Base-by-base conservation (phyloP, 106 monocot genomes). In the Allium sativum region DNA sequence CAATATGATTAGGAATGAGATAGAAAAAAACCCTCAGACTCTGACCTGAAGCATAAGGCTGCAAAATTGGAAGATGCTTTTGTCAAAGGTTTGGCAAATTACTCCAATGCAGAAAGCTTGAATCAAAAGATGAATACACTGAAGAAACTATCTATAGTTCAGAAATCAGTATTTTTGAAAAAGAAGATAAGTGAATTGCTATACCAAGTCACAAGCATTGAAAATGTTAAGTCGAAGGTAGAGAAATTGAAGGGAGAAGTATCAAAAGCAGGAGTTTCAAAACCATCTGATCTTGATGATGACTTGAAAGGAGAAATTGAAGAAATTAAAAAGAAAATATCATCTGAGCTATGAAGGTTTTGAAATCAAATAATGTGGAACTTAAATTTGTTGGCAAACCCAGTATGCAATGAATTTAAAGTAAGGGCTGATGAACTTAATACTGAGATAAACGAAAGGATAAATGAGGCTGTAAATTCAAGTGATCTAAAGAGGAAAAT, bases 181-280 rank as follows among this genome's bases (percentile, higher is more conserved):
- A n/a, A n/a, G n/a, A n/a, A n/a, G n/a, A n/a, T 65, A 59, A 76
- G 65, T 76, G 64, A 76, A 76, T 69, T 58, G 70, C 7, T 48
- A 70, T 53, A 45, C 70, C 12, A 75, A 69, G n/a, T n/a, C n/a
- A 21, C 42, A 75, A 21, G 31, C 42, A 57, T 57, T 3, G 59
- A 76, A 31, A 59, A 65, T 53, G 59, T 13, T 10, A 16, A 53
- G 65, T 70, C 58, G 65, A 52, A n/a, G n/a, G n/a, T n/a, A n/a
- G n/a, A n/a, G n/a, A n/a, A n/a, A n/a, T n/a, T n/a, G n/a, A n/a
- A n/a, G n/a, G n/a, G n/a, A n/a, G n/a, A n/a, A n/a, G n/a, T n/a
- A n/a, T n/a, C n/a, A n/a, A n/a, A n/a, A n/a, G n/a, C n/a, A n/a
- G n/a, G n/a, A n/a, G n/a, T n/a, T n/a, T n/a, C n/a, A n/a, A n/a